These are phyloP conservation scores for Aspergillus pseudoviridinutans DNA, from an alignment of 2,329 filamentous ascomycete genomes.

Conservation along the genomic window DNA sequence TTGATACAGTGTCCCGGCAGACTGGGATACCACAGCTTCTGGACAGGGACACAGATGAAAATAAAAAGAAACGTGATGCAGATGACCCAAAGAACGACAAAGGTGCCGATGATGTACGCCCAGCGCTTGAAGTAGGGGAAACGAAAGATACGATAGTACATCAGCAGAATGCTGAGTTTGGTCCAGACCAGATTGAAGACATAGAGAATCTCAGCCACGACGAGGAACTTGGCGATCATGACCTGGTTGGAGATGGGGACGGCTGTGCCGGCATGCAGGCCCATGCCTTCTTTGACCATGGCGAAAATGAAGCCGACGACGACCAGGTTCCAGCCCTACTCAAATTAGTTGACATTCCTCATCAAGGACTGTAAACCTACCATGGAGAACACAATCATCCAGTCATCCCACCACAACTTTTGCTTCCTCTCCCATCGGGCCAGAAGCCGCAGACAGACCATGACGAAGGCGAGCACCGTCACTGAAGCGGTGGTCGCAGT, in stretches of 20 bases:
- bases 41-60: conserved; percentile 27
- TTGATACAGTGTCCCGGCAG: conserved; percentile 25
- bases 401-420: conserved; percentile 51
- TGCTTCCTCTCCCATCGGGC: conserved; percentile 44
- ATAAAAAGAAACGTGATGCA: conserved; percentile 26
- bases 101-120: conserved; percentile 23
- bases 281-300: conserved; percentile 48
- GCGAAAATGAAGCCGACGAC: conserved; percentile 48
- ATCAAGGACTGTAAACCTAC: conserved; percentile 24
- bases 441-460: conserved; percentile 40
- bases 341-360: not conserved
- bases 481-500: conserved; percentile 40
- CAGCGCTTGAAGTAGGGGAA: conserved; percentile 25
- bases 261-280: conserved; percentile 42
- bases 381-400: conserved; percentile 48
- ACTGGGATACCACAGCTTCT: conserved; percentile 25
- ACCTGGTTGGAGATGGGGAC: conserved; percentile 35
- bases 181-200: conserved; percentile 30
- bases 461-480: conserved; percentile 39
- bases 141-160: conserved; percentile 28
- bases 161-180: conserved; percentile 23
- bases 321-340: conserved; percentile 21
- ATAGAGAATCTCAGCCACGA: conserved; percentile 40
- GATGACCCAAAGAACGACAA: conserved; percentile 24
- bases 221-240: conserved; percentile 28